phyloP scores from a whole-genome alignment of 148 eudicot species.

The Dianthus caryophyllus region DNA sequence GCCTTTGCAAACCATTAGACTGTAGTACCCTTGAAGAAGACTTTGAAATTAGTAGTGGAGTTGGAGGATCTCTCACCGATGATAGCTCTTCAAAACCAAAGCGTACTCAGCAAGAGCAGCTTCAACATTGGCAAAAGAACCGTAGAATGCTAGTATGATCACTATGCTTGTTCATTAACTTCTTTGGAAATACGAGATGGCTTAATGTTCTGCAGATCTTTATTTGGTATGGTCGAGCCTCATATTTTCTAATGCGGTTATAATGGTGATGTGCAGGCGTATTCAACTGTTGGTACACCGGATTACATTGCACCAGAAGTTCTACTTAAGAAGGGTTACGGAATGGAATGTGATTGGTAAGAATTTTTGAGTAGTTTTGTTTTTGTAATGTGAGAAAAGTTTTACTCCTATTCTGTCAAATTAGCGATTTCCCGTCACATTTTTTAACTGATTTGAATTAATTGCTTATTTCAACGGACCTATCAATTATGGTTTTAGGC shows the following conservation, averaged over 20 bases:
- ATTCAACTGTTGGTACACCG: conserved; percentile 95
- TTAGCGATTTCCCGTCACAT: not conserved
- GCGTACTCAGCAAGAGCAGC: conserved; percentile 91
- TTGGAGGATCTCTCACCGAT: conserved; percentile 39
- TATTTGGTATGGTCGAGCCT: not conserved
- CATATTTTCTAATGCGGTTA: conserved; percentile 16
- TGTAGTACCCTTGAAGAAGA: conserved; percentile 79
- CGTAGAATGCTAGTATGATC: conserved; percentile 84
- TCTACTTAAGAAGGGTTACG: conserved; percentile 85
- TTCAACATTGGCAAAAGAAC: conserved; percentile 94
- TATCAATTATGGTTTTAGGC: too few species aligned
- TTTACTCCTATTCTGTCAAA: not conserved
- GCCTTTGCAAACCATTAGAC: conserved; percentile 90
- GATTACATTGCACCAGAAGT: conserved; percentile 99
- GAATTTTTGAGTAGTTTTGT: conserved; percentile 21
- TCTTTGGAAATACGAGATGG: conserved; percentile 1
- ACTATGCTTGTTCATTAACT: conserved; percentile 2
- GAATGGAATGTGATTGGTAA: conserved; percentile 96
- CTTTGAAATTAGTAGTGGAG: conserved; percentile 41
- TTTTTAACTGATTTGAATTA: not conserved
- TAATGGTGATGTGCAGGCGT: conserved; percentile 59
- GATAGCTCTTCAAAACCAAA: conserved; percentile 55
- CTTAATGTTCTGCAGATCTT: not conserved
- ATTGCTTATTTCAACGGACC: not conserved
- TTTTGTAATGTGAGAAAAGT: not conserved